Base-by-base conservation (phyloP, 495 filamentous ascomycete genomes). In the Podospora tetraspora region DNA sequence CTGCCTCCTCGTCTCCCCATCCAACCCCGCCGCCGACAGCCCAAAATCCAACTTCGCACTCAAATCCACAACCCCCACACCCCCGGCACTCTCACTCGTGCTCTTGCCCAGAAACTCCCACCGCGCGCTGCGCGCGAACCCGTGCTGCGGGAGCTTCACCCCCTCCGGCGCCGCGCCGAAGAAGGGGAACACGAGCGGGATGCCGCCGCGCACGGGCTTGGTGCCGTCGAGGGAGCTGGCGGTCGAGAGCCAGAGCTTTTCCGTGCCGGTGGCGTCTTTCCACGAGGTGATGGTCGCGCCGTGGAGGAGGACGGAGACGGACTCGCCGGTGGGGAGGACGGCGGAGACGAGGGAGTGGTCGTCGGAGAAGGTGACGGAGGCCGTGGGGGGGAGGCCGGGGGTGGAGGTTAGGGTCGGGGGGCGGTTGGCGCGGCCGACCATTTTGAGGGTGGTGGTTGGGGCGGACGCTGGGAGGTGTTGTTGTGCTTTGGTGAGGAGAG, bases 141-240 rank as follows among this genome's bases (percentile, higher is more conserved):
- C 96, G 80, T 99, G 96, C 79, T 97, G 94, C 13, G 94, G 90
- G 19, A 99, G 89, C 27, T 82, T 75, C 32, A 88, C 83, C 61
- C 91, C 86, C 76, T 92, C 86, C 69, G 90, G 88, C 11, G 92
- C 85, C 57, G 91, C 91, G 37, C 95, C 95, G 78, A 99, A 99
- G 75, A 96, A 94, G 22, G 96, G 96, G 76, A 99, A 99, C 3
- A 99, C 96, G 34, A 99, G 79, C 9, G 96, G 96, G 69, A 99
- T 92, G 7, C 96, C 90, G 16, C 91, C 91, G 69, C 90, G 75
- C 32, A 92, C 89, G 61, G 86, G 79, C 71, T 85, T 86, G 62
- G 78, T 79, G 52, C 87, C 86, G 73, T 89, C 87, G 66, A 86
- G 77, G 71, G 81, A 81, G 34, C 94, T 91, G 67, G 88, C 90